Evolutionary conservation across 176 grass and related monocot genomes (phyloP).

Genomic region (Triticum turgidum): DNA sequence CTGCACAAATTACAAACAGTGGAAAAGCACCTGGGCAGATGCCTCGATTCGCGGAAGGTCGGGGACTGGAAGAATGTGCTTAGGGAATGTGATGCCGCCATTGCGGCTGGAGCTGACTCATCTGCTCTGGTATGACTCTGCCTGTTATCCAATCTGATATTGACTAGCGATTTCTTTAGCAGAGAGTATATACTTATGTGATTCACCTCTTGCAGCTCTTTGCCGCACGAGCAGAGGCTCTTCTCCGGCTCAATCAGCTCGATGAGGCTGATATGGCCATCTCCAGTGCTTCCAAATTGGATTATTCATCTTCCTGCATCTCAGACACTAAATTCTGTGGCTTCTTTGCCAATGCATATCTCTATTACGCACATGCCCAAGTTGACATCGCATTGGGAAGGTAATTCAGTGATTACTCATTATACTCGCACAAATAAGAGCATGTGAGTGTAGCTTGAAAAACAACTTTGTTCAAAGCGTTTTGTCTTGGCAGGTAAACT

Average conservation of each 20-base stretch:
- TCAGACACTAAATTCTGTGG: constrained; percentile 73
- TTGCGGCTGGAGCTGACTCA: constrained; percentile 82
- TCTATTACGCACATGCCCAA: constrained; percentile 73
- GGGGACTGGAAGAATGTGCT: constrained; percentile 84
- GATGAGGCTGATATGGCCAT: constrained; percentile 78
- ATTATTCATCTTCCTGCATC: constrained; percentile 55
- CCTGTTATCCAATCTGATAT: constrained; percentile 1
- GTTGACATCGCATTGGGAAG: constrained; percentile 91
- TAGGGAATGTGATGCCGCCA: constrained; percentile 74
- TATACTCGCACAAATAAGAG: constrained; percentile 31
- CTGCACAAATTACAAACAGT: constrained; percentile 78
- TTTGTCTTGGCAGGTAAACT: constrained; percentile 23
- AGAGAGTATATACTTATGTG: neutral
- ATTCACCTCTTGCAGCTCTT: constrained; percentile 63
- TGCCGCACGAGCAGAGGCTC: constrained; percentile 76
- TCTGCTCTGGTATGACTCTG: constrained; percentile 60
- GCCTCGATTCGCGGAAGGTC: constrained; percentile 60
- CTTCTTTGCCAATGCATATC: constrained; percentile 65
- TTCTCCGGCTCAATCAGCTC: constrained; percentile 66
- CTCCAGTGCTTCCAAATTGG: constrained; percentile 79
- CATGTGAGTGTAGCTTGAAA: neutral
- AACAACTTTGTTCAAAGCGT: constrained; percentile 24
- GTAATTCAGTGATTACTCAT: constrained; percentile 34
- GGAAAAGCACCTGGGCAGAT: constrained; percentile 84
- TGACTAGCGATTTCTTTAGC: neutral